phyloP scores from a whole-genome alignment of 1,284 basidiomycete genomes.

The Sanguinoderma infundibulare region DNA sequence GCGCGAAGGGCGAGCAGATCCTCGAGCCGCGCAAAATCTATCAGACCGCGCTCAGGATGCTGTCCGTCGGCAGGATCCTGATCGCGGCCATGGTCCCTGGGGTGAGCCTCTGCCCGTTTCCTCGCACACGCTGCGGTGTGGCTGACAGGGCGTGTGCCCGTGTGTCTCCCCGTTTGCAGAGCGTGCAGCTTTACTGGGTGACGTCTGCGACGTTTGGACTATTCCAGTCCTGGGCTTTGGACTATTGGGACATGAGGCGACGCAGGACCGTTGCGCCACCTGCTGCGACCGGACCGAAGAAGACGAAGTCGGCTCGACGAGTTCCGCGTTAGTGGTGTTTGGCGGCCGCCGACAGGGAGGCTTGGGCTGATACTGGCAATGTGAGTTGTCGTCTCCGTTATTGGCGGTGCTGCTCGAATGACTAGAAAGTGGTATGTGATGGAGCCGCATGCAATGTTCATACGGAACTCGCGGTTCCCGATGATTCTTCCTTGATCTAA shows the following conservation, averaged over 20 bases:
- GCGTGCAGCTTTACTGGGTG: conserved; percentile 83
- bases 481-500: conserved; percentile 85
- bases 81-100: conserved; percentile 81
- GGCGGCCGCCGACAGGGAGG: not conserved
- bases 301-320: conserved; percentile 12
- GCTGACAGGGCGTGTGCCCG: conserved; percentile 4
- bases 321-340: not conserved
- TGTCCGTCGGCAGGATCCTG: conserved; percentile 76
- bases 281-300: conserved; percentile 6
- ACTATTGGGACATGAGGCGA: conserved; percentile 61
- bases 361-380: not conserved
- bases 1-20: conserved; percentile 42
- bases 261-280: conserved; percentile 28
- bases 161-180: conserved; percentile 45
- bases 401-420: conserved; percentile 47
- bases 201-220: conserved; percentile 83
- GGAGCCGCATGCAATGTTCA: conserved; percentile 49
- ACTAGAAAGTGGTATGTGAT: conserved; percentile 75
- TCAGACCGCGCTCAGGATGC: conserved; percentile 61
- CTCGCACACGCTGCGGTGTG: not conserved
- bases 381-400: not conserved
- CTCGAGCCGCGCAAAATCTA: conserved; percentile 60
- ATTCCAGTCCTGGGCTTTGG: conserved; percentile 77
- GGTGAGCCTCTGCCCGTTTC: conserved; percentile 46
- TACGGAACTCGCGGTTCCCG: conserved; percentile 46